Conservation (phyloP, 306 rosid genomes). For the Cercis canadensis region DNA sequence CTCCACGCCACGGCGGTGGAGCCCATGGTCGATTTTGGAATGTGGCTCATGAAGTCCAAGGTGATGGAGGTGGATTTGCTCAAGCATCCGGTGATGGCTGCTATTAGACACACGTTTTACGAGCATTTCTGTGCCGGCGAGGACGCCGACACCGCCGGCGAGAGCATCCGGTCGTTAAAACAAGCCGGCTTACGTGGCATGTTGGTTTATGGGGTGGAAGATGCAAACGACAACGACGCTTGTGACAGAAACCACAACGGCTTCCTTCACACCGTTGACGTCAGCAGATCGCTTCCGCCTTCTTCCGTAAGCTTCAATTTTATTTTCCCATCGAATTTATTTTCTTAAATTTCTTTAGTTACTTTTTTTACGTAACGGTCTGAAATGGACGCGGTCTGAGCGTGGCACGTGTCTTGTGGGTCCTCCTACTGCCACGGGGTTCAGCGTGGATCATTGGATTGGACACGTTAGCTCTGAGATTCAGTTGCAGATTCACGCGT, state of each 20-base stretch:
- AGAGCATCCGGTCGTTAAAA: conserved; percentile 45
- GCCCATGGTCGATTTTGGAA: conserved; percentile 81
- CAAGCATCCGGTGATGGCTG: conserved; percentile 27
- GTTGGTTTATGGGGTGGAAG: conserved; percentile 83
- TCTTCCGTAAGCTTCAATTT: conserved; percentile 61
- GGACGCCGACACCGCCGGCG: conserved; percentile 52
- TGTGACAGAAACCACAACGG: conserved; percentile 67
- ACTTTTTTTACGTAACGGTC: conserved; percentile 21
- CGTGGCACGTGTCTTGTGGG: conserved; percentile 15
- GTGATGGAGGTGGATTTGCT: conserved; percentile 50
- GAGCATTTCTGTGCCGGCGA: conserved; percentile 89
- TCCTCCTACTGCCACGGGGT: not conserved
- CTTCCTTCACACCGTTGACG: conserved; percentile 66
- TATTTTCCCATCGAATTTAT: not conserved
- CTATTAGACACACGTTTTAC: conserved; percentile 52
- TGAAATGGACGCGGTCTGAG: not conserved
- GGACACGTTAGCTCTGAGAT: not conserved
- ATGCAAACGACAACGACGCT: conserved; percentile 57
- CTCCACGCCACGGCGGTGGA: conserved; percentile 75
- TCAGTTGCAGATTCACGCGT: not conserved
- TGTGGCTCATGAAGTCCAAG: conserved; percentile 72
- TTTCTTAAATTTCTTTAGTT: not conserved
- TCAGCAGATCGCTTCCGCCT: conserved; percentile 69
- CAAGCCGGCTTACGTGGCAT: conserved; percentile 73
- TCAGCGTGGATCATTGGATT: not conserved